A percentile compares a stretch with the other conserved stretches of the same genome.
Conservation (phyloP, 106 monocot species). For the Alisma plantagoaquatica region DNA sequence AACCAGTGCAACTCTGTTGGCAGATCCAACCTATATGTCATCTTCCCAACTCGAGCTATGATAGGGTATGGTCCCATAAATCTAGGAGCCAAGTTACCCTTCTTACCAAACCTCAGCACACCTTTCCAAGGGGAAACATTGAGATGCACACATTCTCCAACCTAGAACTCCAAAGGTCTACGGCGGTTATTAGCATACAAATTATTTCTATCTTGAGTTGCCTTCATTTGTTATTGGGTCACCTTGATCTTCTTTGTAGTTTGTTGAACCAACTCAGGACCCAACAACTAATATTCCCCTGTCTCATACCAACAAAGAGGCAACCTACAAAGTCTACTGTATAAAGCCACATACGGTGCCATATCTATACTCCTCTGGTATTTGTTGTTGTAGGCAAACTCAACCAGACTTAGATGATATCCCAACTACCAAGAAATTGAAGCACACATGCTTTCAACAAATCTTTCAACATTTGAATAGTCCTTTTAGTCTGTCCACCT, state of each 20-base stretch:
- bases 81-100: constrained; percentile 1
- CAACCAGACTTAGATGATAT: no score
- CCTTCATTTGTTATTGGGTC: background rate
- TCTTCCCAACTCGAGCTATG: background rate
- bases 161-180: constrained; percentile 1
- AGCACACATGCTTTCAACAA: background rate
- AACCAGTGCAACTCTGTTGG: background rate
- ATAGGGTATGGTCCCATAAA: constrained; percentile 1
- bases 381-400: constrained; percentile 6
- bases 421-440: no score
- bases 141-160: background rate
- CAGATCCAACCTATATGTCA: background rate
- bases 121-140: constrained; percentile 1
- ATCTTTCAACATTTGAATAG: constrained; percentile 1
- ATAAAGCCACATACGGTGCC: constrained; percentile 12
- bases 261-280: background rate
- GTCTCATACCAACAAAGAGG: background rate
- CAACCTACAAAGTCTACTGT: background rate
- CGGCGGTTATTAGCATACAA: background rate
- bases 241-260: background rate
- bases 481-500: background rate
- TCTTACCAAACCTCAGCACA: background rate
- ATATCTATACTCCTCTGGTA: constrained; percentile 2
- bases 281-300: background rate
- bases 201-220: background rate